Base-by-base conservation (phyloP, 1,284 basidiomycete species). In the Hemileia vastatrix region DNA sequence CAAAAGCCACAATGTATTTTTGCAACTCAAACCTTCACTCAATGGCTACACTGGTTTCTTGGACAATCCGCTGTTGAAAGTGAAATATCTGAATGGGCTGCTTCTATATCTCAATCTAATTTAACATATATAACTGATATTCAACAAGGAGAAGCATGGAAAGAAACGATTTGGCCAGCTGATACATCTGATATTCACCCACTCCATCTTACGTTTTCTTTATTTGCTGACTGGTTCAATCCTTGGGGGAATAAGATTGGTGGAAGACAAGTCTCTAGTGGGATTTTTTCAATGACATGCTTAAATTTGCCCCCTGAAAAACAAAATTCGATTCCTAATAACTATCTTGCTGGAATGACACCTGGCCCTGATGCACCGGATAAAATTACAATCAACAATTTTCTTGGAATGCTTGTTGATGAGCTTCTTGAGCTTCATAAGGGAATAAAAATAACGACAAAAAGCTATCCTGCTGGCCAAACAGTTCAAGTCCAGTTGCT, bases 171-270 rank as follows among this genome's bases (percentile, higher is more conserved):
- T 18, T 44, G 43, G 43, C 15, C 2, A 13, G n/a, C n/a, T n/a
- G n/a, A n/a, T n/a, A n/a, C n/a, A n/a, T n/a, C n/a, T n/a, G n/a
- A n/a, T n/a, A n/a, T n/a, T n/a, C n/a, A n/a, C n/a, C n/a, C n/a
- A n/a, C 33, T 59, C 4, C 18, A 52, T 15, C 33, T 59, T 15
- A 36, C 19, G 3, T 59, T 59, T 13, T 59, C 49, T 21, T 49
- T 52, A 1, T 52, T 59, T 27, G 21, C 52, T 8, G 49, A 59
- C 40, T 59, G 57, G 49, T 59, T 51, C 19, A 59, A 52, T 40
- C 57, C 57, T 0, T 23, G 32, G 3, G 57, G 57, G 24, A 58
- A 58, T 40, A 49, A 51, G 8, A 13, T 3, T 4, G 31, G 32
- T 1, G 33, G 48, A 4, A 43, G 45, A 44, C 18, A 51, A 13